Percentiles rank a stretch among this genome's conserved stretches.
These are phyloP conservation scores for Macadamia tetraphylla DNA, from an alignment of 164 flowering plant species.

Conservation along the genomic window DNA sequence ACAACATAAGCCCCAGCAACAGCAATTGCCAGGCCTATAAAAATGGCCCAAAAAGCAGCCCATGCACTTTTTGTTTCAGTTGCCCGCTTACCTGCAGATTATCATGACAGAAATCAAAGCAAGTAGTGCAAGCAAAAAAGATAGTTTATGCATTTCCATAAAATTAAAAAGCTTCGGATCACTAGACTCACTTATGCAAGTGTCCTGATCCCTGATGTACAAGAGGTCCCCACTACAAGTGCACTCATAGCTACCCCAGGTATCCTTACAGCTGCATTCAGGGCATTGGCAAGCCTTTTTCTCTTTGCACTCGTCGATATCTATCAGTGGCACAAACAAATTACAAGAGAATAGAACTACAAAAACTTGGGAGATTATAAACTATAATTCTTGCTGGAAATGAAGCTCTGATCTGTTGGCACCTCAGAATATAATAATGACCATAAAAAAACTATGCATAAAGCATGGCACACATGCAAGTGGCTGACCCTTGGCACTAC, in stretches of 20 bases:
- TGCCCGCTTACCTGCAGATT: constrained; percentile 57
- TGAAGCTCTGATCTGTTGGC: background rate
- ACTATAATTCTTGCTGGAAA: background rate
- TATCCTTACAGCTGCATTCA: constrained; percentile 78
- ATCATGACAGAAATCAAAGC: constrained; percentile 6
- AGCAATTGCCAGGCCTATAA: constrained; percentile 62
- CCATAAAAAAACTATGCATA: background rate
- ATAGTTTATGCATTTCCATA: background rate
- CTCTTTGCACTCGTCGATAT: constrained; percentile 87
- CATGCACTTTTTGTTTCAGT: constrained; percentile 51
- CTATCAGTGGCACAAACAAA: constrained; percentile 28
- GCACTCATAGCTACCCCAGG: constrained; percentile 88
- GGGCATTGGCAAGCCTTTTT: constrained; percentile 84
- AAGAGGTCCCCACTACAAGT: constrained; percentile 67
- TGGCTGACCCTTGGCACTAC: background rate
- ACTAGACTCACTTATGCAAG: constrained; percentile 72
- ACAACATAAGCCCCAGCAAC: constrained; percentile 74
- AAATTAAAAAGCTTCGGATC: background rate
- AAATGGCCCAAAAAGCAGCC: constrained; percentile 80
- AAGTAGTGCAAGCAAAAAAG: constrained; percentile 2
- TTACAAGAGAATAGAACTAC: background rate
- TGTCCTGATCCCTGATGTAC: constrained; percentile 83
- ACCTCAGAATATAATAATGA: background rate
- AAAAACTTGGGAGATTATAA: background rate
- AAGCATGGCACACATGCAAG: background rate